A percentile compares a stretch with the other conserved stretches of the same genome.
These are phyloP conservation scores for Venturia effusa DNA, from an alignment of 2,329 filamentous ascomycete genomes.

Conservation along the genomic window DNA sequence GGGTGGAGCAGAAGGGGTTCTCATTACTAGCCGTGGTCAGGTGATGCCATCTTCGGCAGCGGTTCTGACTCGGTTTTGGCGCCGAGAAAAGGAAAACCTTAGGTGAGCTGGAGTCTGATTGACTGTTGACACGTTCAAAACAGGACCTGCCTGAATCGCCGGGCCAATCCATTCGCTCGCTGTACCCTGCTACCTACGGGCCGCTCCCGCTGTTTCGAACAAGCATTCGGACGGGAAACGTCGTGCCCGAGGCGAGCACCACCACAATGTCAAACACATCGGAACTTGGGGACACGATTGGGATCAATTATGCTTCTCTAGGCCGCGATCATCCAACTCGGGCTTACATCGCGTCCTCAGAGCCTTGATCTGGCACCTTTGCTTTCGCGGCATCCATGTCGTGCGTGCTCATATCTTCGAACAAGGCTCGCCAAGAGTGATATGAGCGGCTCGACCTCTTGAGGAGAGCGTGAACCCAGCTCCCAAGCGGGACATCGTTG, in stretches of 20 bases:
- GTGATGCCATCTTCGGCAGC: neutral
- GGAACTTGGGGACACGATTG: neutral
- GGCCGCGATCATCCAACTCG: neutral
- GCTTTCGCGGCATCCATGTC: neutral
- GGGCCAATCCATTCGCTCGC: neutral
- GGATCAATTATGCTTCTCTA: neutral
- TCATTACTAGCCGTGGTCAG: neutral
- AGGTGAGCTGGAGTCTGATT: neutral
- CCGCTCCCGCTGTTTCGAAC: neutral
- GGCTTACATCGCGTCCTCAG: neutral
- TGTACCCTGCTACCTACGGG: neutral
- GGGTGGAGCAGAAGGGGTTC: neutral
- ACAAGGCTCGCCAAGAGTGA: neutral
- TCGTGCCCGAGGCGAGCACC: neutral
- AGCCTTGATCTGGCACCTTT: neutral
- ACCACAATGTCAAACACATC: neutral
- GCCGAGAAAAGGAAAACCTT: neutral
- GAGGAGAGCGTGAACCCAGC: neutral
- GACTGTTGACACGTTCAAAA: neutral
- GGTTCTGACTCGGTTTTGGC: neutral
- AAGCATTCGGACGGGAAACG: constrained; percentile 1
- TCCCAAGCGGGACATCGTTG: neutral
- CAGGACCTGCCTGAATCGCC: neutral
- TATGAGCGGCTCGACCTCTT: neutral
- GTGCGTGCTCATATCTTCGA: neutral